Base-by-base conservation (phyloP, 2,329 filamentous ascomycete genomes). In the Pseudogymnoascus sp. region DNA sequence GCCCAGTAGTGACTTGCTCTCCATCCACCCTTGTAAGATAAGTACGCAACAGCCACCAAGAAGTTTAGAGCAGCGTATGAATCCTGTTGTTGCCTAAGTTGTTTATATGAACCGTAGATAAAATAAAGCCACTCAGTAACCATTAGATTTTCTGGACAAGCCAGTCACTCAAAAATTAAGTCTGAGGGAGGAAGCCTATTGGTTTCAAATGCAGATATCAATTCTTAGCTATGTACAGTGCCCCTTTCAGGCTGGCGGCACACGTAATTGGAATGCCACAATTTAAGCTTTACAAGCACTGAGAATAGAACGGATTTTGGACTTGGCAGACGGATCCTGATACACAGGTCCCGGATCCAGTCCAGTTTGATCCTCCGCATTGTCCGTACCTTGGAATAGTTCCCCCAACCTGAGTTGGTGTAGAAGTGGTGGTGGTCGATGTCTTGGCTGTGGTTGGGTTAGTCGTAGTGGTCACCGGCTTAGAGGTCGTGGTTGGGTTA, bases 401-500 rank as follows among this genome's bases (percentile, higher is more conserved):
- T 10, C 51, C 51, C 16, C 51, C 28, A 7, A 16, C 16, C 28
- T 57, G 28, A 7, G 60, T 64, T 28, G 62, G 60, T 34, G 4
- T 23, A 19, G 41, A 39, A 23, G 54, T 62, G n/a, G 57, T 64
- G 19, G 19, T 64, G 28, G 25, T 19, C 5, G 60, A 45, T 5
- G 62, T 64, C 16, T 34, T 63, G 19, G 48, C 62, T 6, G 43
- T 23, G 21, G 62, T 28, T 62, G 62, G 54, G 25, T 28, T 36
- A 16, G 54, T 62, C 16, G 54, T 64, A 41, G 62, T 64, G 28
- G 57, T 45, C 28, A 23, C 37, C 14, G 62, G 19, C 1, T 60
- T 64, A 19, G 66, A 54, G 1, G 67, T 61, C 34, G 66, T 62
- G 62, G 54, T 28, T 62, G 62, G 54, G 25, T 28, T 36, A 16